These are phyloP conservation scores for Suillus paluster DNA, from an alignment of 768 basidiomycete species.

Conservation along the genomic window DNA sequence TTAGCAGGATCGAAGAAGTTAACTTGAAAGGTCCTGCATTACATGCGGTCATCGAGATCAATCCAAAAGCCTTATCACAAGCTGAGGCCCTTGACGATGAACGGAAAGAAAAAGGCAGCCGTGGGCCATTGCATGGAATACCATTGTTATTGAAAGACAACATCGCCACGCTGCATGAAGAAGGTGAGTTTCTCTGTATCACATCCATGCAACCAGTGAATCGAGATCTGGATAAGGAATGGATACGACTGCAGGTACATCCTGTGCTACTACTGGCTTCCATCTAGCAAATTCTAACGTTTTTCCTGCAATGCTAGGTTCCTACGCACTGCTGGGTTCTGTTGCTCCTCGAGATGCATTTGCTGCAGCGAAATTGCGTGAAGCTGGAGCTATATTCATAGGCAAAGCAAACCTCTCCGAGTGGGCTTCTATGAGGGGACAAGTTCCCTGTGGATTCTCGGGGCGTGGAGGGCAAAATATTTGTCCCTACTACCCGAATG, in stretches of 20 bases:
- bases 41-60: constrained; percentile 62
- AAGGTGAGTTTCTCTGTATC: constrained; percentile 14
- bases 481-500: constrained; percentile 46
- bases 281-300: no score
- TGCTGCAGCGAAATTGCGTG: constrained; percentile 33
- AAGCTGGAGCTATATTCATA: constrained; percentile 41
- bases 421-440: constrained; percentile 46
- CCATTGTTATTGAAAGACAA: constrained; percentile 54
- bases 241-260: no score
- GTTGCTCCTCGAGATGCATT: constrained; percentile 33
- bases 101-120: constrained; percentile 43
- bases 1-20: constrained; percentile 71
- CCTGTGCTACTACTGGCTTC: neutral
- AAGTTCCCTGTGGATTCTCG: constrained; percentile 46
- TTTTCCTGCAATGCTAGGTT: neutral
- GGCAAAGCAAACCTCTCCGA: constrained; percentile 48
- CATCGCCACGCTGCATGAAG: constrained; percentile 24
- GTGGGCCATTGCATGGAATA: constrained; percentile 55
- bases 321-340: constrained; percentile 22
- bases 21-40: constrained; percentile 61
- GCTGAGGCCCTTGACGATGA: constrained; percentile 56
- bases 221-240: no score
- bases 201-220: neutral
- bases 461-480: constrained; percentile 49
- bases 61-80: constrained; percentile 53